phyloP scores from a whole-genome alignment of 192 early-diverging fungal genomes.

The Linnemannia hyalina region DNA sequence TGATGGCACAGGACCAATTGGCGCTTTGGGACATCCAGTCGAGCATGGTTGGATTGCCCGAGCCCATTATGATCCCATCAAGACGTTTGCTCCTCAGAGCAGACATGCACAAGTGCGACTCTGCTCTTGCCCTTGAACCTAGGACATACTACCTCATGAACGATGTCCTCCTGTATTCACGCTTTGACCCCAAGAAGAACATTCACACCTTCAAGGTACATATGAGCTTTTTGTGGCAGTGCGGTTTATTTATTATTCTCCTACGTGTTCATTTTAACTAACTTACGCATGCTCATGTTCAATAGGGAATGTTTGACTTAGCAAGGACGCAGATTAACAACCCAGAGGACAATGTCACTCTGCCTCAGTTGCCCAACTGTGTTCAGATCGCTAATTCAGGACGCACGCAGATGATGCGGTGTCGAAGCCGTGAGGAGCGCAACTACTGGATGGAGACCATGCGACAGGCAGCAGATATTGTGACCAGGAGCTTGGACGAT shows the following conservation, averaged over 20 bases:
- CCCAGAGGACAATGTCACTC: constrained; percentile 42
- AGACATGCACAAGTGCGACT: constrained; percentile 51
- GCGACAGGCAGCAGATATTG: constrained; percentile 37
- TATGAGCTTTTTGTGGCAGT: not conserved
- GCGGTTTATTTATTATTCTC: not conserved
- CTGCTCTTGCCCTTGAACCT: constrained; percentile 37
- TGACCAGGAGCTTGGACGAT: constrained; percentile 16
- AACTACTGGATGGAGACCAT: constrained; percentile 53
- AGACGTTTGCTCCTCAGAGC: constrained; percentile 45
- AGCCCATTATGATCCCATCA: constrained; percentile 45
- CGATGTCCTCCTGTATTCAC: constrained; percentile 46
- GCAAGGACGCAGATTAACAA: constrained; percentile 46
- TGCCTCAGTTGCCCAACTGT: constrained; percentile 50
- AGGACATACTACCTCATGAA: constrained; percentile 50
- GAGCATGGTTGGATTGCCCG: constrained; percentile 35
- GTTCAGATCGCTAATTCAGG: constrained; percentile 47
- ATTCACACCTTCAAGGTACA: constrained; percentile 42
- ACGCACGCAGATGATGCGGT: constrained; percentile 54
- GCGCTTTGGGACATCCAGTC: constrained; percentile 48
- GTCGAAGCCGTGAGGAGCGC: constrained; percentile 51
- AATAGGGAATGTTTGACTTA: constrained; percentile 51
- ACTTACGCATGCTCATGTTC: not conserved
- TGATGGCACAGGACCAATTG: constrained; percentile 42
- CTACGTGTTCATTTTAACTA: not conserved
- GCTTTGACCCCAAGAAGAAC: constrained; percentile 56